Base-by-base conservation (phyloP, 1,139 yeast genomes). In the Hemisphaericaspora xylofermentans region DNA sequence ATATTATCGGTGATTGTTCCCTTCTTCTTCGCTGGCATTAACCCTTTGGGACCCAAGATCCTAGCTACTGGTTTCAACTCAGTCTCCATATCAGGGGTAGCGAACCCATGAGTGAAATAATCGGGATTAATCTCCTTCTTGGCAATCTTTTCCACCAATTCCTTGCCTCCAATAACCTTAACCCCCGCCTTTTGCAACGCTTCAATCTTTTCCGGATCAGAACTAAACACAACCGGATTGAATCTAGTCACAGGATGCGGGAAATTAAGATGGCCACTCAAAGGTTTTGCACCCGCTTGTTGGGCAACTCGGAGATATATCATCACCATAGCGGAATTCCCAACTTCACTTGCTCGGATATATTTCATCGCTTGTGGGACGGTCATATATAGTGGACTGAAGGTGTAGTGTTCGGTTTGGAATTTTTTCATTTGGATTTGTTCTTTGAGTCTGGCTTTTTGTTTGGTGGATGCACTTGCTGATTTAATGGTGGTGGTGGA, bases 291-390 rank as follows among this genome's bases (percentile, higher is more conserved):
- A 49, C 96, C 96, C 56, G 79, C 81, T 44, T 86, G 95, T 22
- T 86, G 82, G 16, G 87, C 74, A n/a, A 88, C 78, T 16, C 78
- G 68, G 45, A 89, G 71, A 30, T 81, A 78, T 28, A 91, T 84
- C 24, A 93, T 80, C 50, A 82, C 81, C 18, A 71, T 65, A 3
- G 76, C 68, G 2, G 93, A 80, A 54, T 86, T 80, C 4, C 98
- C 98, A 5, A 88, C 95, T 61, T 89, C 96, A 4, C 91, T 80
- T 0, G 98, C 96, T 49, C 97, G 74, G 43, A 93, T 60, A 56
- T 83, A 89, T 55, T 84, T 76, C 60, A 89, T 63, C 1, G 97
- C 98, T 16, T 68, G 63, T 10, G 87, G 78, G 10, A 88, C 73
- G 35, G 80, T 82, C 84, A 87, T 81, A 58, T 81, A 84, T 39